Percentiles rank a stretch among this genome's conserved stretches.
Conservation (phyloP, 805 yeast genomes). For the Clavispora fructus region DNA sequence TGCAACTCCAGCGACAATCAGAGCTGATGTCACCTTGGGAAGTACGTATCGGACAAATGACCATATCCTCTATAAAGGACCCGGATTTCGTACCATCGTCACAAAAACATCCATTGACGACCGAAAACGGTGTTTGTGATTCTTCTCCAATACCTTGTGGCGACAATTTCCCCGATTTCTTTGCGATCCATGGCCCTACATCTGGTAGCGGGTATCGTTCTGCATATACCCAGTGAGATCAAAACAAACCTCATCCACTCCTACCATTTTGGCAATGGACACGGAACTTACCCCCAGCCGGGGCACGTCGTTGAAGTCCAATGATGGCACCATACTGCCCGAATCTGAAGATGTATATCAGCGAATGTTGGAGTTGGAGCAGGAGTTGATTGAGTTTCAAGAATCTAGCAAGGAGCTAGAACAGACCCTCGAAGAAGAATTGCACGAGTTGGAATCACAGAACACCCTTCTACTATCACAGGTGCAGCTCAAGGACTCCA, state of each 20-base stretch:
- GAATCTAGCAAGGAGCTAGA: slow-evolving; percentile 41
- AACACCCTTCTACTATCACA: slow-evolving; percentile 16
- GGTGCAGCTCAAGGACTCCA: slow-evolving; percentile 15
- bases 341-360: slow-evolving; percentile 5
- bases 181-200: too few species aligned
- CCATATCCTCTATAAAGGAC: too few species aligned
- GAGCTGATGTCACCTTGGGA: too few species aligned
- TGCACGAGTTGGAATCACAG: slow-evolving; percentile 26
- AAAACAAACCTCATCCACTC: not conserved
- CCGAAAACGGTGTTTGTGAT: too few species aligned
- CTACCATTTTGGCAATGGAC: not conserved
- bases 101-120: too few species aligned
- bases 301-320: not conserved
- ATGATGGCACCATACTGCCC: not conserved
- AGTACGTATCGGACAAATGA: too few species aligned
- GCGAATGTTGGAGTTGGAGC: slow-evolving; percentile 32
- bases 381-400: slow-evolving; percentile 37
- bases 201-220: not conserved
- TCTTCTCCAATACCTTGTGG: too few species aligned
- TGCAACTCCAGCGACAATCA: too few species aligned
- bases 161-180: too few species aligned
- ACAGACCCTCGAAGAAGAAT: slow-evolving; percentile 40
- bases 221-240: not conserved
- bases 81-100: too few species aligned
- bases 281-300: not conserved